These are phyloP conservation scores for Clonostachys sp. DNA, from an alignment of 2,329 filamentous ascomycete species.

Conservation along the genomic window DNA sequence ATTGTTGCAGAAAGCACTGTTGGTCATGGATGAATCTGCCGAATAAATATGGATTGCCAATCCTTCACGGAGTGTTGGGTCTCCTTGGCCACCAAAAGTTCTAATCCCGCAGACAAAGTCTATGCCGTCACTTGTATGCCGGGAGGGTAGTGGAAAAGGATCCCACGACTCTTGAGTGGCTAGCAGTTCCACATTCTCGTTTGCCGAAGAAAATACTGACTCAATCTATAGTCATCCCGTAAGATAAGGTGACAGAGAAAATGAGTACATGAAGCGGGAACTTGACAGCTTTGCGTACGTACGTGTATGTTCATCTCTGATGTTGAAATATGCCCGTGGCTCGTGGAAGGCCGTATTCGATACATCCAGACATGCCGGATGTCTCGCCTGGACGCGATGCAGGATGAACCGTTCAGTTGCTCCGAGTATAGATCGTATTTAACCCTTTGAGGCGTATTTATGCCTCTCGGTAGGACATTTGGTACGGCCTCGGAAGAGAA, in stretches of 20 bases:
- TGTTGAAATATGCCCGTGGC: conserved; percentile 10
- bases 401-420: conserved; percentile 38
- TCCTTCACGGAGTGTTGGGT: conserved; percentile 64
- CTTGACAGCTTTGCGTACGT: not conserved
- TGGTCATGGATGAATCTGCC: conserved; percentile 65
- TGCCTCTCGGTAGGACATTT: conserved; percentile 34
- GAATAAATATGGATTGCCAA: conserved; percentile 67
- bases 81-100: conserved; percentile 64
- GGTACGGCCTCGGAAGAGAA: conserved; percentile 40
- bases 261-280: not conserved
- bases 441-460: conserved; percentile 38
- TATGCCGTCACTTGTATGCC: conserved; percentile 38
- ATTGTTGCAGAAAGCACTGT: conserved; percentile 66
- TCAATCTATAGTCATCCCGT: conserved; percentile 24
- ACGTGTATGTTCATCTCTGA: not conserved
- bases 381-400: conserved; percentile 18
- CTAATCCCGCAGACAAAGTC: conserved; percentile 38
- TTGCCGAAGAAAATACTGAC: conserved; percentile 34
- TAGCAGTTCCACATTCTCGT: conserved; percentile 35
- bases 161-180: conserved; percentile 43
- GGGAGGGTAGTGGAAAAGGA: conserved; percentile 25
- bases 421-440: conserved; percentile 36
- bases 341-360: conserved; percentile 22
- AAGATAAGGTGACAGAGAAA: not conserved
- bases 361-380: conserved; percentile 27